Conservation (phyloP, 805 yeast genomes). For the Sugiyamaella smithiae region DNA sequence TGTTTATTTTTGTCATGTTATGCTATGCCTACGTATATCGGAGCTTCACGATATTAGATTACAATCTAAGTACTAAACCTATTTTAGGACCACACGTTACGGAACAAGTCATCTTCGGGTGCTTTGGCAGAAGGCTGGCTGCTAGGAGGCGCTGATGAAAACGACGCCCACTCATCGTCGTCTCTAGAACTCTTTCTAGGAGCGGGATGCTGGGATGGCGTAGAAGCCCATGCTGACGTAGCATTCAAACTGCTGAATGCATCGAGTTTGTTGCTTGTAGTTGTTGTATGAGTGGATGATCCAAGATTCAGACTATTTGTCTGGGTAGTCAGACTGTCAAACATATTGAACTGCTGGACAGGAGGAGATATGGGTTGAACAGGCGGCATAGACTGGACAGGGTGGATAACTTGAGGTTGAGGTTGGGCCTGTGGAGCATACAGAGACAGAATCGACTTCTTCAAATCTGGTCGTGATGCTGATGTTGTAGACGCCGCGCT, state of each 20-base stretch:
- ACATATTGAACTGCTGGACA: slow-evolving; percentile 8
- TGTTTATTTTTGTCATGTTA: too few relatives aligned
- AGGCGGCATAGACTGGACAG: background rate
- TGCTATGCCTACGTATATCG: too few relatives aligned
- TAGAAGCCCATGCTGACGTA: slow-evolving; percentile 20
- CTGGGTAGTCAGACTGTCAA: slow-evolving; percentile 13
- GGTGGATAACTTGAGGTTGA: background rate
- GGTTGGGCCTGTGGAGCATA: slow-evolving; percentile 42
- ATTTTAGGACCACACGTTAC: slow-evolving; percentile 39
- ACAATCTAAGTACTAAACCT: too few relatives aligned
- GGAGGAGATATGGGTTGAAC: background rate
- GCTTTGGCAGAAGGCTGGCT: slow-evolving; percentile 16
- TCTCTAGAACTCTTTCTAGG: slow-evolving; percentile 7
- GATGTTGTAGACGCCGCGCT: slow-evolving; percentile 21
- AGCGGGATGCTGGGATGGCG: slow-evolving; percentile 13
- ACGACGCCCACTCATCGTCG: slow-evolving; percentile 24
- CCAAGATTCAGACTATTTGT: slow-evolving; percentile 21
- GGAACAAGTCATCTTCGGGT: slow-evolving; percentile 35
- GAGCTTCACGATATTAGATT: too few relatives aligned
- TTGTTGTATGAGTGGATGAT: background rate
- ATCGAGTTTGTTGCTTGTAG: slow-evolving; percentile 10
- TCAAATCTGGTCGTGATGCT: slow-evolving; percentile 71
- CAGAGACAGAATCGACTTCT: slow-evolving; percentile 84
- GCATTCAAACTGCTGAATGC: slow-evolving; percentile 15
- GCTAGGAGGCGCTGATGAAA: slow-evolving; percentile 24